Base-by-base conservation (phyloP, 1,284 basidiomycete genomes). In the Sporisorium scitamineum region DNA sequence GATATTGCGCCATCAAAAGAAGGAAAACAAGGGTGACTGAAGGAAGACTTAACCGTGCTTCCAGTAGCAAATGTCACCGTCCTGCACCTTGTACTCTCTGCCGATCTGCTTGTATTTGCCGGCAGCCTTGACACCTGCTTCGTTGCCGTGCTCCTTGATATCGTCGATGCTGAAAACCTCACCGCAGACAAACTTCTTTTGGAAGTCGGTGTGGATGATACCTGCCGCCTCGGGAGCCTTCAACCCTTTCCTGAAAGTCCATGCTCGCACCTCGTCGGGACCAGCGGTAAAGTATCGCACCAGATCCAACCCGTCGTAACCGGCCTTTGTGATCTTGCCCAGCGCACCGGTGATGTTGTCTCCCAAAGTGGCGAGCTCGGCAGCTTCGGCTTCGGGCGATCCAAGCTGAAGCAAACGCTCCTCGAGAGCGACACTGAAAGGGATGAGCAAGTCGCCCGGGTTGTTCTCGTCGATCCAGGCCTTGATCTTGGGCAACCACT, bases 181-280 rank as follows among this genome's bases (percentile, higher is more conserved):
- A 87, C 96, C 97, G 82, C 96, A 99, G n/a, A 99, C 93, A 82
- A 99, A 98, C 88, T 97, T 97, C 86, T 96, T 93, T 88, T 98
- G 93, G 65, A 96, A 96, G 87, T 96, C 94, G 48, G 93, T 70
- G 61, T 99, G 96, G 84, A 99, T 99, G 81, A 99, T 95, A 87
- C 97, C 97, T 39, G 97, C 97, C 2, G 97, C 97, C 84, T 95
- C 92, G 18, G 96, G 97, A 1, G 97, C 97, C 86, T 95, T 97
- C 48, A 92, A 94, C 29, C 94, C 95, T 74, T 91, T 91, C 63
- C 95, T 89, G 84, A 99, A 95, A 1, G 95, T 98, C 97, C 97
- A 99, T 9, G 96, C 78, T 66, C 97, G 92, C 13, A 98, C 95
- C 88, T 99, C 97, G 80, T 93, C 92, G 14, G 95, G 95, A 18